These are phyloP conservation scores for Sphenostylis stenocarpa DNA, from an alignment of 306 rosid species.

Conservation along the genomic window DNA sequence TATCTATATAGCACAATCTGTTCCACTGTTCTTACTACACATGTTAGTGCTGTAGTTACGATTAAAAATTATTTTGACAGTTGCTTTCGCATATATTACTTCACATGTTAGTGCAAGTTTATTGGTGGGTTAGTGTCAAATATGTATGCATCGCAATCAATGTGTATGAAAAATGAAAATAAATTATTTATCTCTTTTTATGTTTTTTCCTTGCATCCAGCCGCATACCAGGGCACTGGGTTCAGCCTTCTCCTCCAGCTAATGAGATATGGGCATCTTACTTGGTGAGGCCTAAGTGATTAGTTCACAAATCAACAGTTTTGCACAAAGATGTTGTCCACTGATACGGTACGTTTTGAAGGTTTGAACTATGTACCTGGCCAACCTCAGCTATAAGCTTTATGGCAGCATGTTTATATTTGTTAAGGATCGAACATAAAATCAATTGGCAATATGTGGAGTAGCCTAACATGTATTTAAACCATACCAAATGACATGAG, in stretches of 20 bases:
- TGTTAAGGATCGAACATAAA: too few species aligned
- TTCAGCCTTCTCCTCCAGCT: conserved; percentile 89
- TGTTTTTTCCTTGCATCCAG: conserved; percentile 42
- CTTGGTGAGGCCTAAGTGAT: conserved; percentile 64
- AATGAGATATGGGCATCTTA: conserved; percentile 89
- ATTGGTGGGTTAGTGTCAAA: not conserved
- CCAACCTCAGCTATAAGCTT: not conserved
- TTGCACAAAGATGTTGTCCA: not conserved
- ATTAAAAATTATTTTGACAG: not conserved
- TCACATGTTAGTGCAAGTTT: not conserved
- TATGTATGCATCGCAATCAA: not conserved
- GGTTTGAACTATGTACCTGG: conserved; percentile 3
- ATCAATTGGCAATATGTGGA: too few species aligned
- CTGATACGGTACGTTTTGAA: not conserved
- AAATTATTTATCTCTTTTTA: conserved; percentile 25
- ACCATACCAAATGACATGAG: too few species aligned
- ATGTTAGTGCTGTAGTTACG: not conserved
- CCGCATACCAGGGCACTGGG: conserved; percentile 91
- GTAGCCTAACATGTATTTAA: too few species aligned
- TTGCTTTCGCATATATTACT: not conserved
- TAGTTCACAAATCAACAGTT: not conserved
- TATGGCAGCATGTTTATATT: not conserved
- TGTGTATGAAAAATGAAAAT: not conserved
- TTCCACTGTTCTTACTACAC: not conserved
- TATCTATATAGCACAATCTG: not conserved